Evolutionary conservation across 2,329 filamentous ascomycete genomes (phyloP).

Genomic region (Remersonia thermophila): DNA sequence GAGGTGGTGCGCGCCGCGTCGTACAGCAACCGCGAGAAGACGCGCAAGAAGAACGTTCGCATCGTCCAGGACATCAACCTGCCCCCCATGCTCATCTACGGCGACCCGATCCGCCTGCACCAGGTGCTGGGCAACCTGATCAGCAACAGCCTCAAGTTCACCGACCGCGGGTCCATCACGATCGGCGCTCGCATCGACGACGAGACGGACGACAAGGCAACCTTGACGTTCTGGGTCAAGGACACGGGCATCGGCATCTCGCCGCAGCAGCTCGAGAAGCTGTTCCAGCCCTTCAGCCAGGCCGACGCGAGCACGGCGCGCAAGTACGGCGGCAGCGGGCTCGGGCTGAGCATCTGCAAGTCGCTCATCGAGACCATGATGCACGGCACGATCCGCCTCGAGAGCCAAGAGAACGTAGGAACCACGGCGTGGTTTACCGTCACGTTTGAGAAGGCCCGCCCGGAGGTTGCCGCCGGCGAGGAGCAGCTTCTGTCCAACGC

Average conservation of each 20-base stretch:
- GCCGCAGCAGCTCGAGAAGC: conserved; percentile 65
- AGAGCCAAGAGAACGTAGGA: conserved; percentile 60
- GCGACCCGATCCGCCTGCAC: conserved; percentile 54
- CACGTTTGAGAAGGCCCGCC: conserved; percentile 69
- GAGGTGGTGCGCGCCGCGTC: conserved; percentile 55
- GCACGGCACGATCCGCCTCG: conserved; percentile 71
- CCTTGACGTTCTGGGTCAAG: conserved; percentile 71
- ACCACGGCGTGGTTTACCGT: conserved; percentile 70
- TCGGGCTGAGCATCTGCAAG: conserved; percentile 89
- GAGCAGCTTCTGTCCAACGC: conserved; percentile 24
- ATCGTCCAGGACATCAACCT: conserved; percentile 60
- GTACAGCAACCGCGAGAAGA: conserved; percentile 53
- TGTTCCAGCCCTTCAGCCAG: conserved; percentile 88
- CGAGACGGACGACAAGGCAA: conserved; percentile 58
- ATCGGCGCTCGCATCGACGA: conserved; percentile 63
- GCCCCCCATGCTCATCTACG: conserved; percentile 60
- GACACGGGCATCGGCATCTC: conserved; percentile 91
- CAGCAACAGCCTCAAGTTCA: conserved; percentile 90
- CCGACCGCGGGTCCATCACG: conserved; percentile 72
- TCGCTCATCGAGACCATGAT: conserved; percentile 88
- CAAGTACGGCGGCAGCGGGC: conserved; percentile 82
- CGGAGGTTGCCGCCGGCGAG: conserved; percentile 46
- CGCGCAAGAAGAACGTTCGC: conserved; percentile 48
- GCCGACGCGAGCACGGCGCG: conserved; percentile 82
- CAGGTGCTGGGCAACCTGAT: conserved; percentile 72